Conservation (phyloP, 306 rosid species). For the Prunus padus region DNA sequence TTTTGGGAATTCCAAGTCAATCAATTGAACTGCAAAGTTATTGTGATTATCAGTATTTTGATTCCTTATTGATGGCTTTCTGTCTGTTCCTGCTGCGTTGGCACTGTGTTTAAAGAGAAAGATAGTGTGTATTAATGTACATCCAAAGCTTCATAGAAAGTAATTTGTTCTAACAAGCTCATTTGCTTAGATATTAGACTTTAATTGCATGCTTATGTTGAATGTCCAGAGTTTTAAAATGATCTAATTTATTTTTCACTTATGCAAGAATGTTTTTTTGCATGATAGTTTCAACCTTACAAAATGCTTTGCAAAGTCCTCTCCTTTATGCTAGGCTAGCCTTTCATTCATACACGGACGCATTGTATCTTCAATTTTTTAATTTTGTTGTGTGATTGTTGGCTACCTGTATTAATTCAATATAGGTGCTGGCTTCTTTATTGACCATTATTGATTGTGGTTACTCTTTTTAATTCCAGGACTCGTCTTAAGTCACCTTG, state of each 20-base stretch:
- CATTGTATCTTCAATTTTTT: neutral
- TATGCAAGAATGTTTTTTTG: neutral
- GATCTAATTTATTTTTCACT: neutral
- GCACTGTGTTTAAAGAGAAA: neutral
- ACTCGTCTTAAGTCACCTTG: slow-evolving; percentile 96
- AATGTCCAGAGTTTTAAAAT: neutral
- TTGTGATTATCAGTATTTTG: neutral
- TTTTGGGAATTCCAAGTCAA: neutral
- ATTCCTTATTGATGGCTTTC: neutral
- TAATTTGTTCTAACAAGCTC: neutral
- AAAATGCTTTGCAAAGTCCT: neutral
- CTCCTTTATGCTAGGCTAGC: neutral
- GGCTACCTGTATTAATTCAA: slow-evolving; percentile 3
- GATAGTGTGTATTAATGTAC: neutral
- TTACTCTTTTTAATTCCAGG: slow-evolving; percentile 46
- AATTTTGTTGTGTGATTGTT: slow-evolving; percentile 9
- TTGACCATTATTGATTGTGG: neutral
- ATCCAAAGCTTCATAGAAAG: neutral
- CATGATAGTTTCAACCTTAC: neutral
- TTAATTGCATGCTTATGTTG: neutral
- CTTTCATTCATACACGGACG: neutral
- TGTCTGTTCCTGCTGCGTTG: neutral
- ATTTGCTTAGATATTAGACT: neutral
- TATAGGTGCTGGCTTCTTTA: neutral
- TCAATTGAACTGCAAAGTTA: neutral